phyloP scores from a whole-genome alignment of 179 eudicot genomes.

The Silene noctiflora region DNA sequence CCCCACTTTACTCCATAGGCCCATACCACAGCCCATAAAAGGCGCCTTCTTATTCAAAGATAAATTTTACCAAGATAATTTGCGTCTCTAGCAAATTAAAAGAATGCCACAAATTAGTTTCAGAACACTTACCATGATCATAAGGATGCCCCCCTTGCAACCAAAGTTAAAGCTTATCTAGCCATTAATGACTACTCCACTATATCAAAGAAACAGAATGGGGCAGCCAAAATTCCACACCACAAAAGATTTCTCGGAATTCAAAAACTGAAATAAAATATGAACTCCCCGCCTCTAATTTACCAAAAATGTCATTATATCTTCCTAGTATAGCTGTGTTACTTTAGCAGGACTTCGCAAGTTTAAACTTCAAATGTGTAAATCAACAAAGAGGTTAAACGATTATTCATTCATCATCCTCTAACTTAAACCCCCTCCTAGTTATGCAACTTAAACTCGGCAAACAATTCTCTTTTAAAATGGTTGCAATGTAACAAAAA shows the following conservation, averaged over 20 bases:
- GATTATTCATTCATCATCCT: too few species aligned
- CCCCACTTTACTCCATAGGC: background rate
- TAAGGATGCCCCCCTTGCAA: background rate
- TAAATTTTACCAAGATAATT: background rate
- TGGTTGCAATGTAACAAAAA: too few species aligned
- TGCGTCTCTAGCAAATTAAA: background rate
- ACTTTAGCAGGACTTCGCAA: too few species aligned
- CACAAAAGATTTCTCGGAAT: background rate
- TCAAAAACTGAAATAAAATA: background rate
- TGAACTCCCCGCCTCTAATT: background rate
- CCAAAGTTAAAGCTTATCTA: background rate
- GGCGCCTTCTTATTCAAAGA: background rate
- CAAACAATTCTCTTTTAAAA: too few species aligned
- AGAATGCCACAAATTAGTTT: background rate
- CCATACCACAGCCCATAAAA: background rate
- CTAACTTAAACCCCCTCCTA: too few species aligned
- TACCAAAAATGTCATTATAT: background rate
- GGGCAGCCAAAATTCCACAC: background rate
- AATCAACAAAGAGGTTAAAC: too few species aligned
- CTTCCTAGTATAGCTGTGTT: background rate
- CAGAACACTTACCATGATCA: background rate
- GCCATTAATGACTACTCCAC: background rate
- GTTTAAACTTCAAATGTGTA: too few species aligned
- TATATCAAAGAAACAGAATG: background rate
- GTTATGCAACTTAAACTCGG: too few species aligned